Base-by-base conservation (phyloP, 2,329 filamentous ascomycete genomes). In the Ascochyta fabae region DNA sequence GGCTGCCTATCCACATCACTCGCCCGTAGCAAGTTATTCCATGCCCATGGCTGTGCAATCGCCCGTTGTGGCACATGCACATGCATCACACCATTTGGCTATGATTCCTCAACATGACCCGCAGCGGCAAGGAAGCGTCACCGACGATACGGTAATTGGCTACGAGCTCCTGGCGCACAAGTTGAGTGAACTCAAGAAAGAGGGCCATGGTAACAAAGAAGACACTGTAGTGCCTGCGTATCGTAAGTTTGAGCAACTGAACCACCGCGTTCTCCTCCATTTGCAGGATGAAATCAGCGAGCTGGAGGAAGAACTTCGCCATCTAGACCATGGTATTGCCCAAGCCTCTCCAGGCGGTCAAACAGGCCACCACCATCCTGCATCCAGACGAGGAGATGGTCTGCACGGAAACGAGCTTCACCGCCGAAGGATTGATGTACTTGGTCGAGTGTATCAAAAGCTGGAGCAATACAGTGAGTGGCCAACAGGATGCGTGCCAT, bases 261-360 rank as follows among this genome's bases (percentile, higher is more conserved):
- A 95, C 66, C 92, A 96, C 71, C 87, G 93, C 3, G 78, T 96
- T 3, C 78, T 97, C 3, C 80, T 96, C 0, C 88, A 95, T 59
- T 81, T 96, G 15, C 93, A 96, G 74, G 92, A 96, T 69, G 91
- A 96, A 72, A 85, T 96, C 16, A 81, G 83, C 27, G 89, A 94
- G 65, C 80, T 96, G 34, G 92, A 96, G 74, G 88, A 92, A 66
- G 86, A 93, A 53, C 82, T 97, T 1, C 84, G 85, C 16, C 79
- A 81, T 0, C 76, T 95, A 1, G 93, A 96, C 52, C 81, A 85
- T 58, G 79, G 80, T 38, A 81, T 85, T 67, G 77, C 78, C 13
- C 78, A 79, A 58, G 64, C 65, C 26, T 69, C 69, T n/a, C 66
- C 62, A 34, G 62, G 62, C 46, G 62, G 64, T 40, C 61, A 67